Evolutionary conservation across 768 basidiomycete species (phyloP).

Genomic region (Tricholoma terreum): DNA sequence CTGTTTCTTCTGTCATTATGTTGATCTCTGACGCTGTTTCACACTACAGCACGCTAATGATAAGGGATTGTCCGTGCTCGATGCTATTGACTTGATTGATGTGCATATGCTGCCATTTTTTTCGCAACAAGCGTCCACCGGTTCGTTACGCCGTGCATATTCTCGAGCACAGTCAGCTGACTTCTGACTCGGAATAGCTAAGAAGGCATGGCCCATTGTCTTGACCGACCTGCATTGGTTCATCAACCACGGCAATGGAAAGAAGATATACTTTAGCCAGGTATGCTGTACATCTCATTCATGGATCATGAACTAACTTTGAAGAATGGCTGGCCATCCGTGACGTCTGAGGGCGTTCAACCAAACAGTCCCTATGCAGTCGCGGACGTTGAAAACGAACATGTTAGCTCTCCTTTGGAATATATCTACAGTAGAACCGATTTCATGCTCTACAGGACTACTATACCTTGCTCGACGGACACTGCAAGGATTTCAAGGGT

Average conservation of each 20-base stretch:
- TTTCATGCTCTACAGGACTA: slow-evolving; percentile 48
- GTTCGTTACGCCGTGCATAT: slow-evolving; percentile 26
- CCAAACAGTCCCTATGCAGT: slow-evolving; percentile 64
- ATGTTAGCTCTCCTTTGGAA: slow-evolving; percentile 33
- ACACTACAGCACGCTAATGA: slow-evolving; percentile 37
- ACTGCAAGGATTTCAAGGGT: slow-evolving; percentile 61
- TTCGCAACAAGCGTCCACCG: slow-evolving; percentile 50
- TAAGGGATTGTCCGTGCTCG: slow-evolving; percentile 52
- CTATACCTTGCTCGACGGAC: slow-evolving; percentile 57
- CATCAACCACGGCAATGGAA: slow-evolving; percentile 54
- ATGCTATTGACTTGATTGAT: slow-evolving; percentile 62
- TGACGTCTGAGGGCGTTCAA: slow-evolving; percentile 55
- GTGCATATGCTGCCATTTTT: slow-evolving; percentile 75
- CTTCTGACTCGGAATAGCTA: slow-evolving; percentile 38
- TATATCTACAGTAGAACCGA: neutral
- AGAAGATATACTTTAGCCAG: slow-evolving; percentile 76
- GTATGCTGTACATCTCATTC: slow-evolving; percentile 29
- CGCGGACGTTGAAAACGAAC: slow-evolving; percentile 59
- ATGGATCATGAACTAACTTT: neutral
- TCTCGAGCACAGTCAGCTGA: neutral
- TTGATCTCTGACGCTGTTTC: slow-evolving; percentile 1
- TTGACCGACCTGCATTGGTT: slow-evolving; percentile 64
- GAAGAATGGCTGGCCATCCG: slow-evolving; percentile 79
- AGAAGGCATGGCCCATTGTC: slow-evolving; percentile 62
- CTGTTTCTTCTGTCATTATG: neutral